Conservation (phyloP, 192 early-diverging fungal species). For the Pilaira anomala region DNA sequence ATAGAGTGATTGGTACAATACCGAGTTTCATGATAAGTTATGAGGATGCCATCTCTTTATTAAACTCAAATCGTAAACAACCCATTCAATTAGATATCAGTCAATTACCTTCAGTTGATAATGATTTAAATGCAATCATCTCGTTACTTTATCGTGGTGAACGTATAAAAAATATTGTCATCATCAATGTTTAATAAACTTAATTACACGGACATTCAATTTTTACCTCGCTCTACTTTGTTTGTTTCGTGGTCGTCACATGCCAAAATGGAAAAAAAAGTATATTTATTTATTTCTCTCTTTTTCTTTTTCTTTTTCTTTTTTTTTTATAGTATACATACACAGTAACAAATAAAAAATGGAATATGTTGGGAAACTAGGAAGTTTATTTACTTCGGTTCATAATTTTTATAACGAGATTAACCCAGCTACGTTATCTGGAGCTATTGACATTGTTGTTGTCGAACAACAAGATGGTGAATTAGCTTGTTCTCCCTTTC, state of each 20-base stretch:
- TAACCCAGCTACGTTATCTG: conserved; percentile 95
- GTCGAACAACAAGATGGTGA: conserved; percentile 82
- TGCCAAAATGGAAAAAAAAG: too few relatives aligned
- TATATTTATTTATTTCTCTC: not conserved
- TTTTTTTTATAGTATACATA: too few relatives aligned
- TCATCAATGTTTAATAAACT: conserved; percentile 2
- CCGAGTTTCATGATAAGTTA: conserved; percentile 2
- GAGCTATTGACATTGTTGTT: conserved; percentile 98
- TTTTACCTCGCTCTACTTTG: too few relatives aligned
- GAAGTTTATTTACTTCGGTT: conserved; percentile 68
- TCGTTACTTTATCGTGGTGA: not conserved
- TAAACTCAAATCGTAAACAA: not conserved
- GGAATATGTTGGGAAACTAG: conserved; percentile 64
- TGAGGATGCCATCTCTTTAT: not conserved
- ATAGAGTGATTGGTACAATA: not conserved
- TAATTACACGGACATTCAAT: too few relatives aligned
- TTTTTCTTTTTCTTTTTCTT: not conserved
- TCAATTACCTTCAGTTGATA: not conserved
- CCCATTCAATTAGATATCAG: not conserved
- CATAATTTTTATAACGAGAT: conserved; percentile 92
- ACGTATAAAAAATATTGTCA: not conserved
- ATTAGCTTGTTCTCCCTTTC: conserved; percentile 91
- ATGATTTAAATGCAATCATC: not conserved
- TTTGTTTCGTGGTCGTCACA: too few relatives aligned
- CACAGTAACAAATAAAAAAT: conserved; percentile 28